These are phyloP conservation scores for Exophiala sp. DNA, from an alignment of 2,329 filamentous ascomycete species.

Conservation along the genomic window DNA sequence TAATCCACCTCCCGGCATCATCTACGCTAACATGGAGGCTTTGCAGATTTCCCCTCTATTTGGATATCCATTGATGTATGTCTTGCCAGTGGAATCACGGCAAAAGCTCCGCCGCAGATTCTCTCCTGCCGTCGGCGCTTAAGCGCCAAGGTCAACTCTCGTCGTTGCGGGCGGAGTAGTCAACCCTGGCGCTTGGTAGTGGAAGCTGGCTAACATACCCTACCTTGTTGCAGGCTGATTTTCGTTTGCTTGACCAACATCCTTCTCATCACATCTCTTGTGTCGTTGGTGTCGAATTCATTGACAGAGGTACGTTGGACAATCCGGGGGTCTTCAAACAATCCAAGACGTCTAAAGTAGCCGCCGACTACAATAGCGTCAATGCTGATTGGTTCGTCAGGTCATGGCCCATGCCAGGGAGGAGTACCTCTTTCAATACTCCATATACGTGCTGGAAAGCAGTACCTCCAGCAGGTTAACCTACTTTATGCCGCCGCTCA, in stretches of 20 bases:
- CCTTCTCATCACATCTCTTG: constrained; percentile 54
- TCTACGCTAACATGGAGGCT: constrained; percentile 8
- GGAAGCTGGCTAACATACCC: constrained; percentile 15
- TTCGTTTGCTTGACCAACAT: constrained; percentile 58
- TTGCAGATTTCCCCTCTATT: constrained; percentile 28
- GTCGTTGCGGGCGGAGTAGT: background rate
- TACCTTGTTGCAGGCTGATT: constrained; percentile 42
- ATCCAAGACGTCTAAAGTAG: constrained; percentile 11
- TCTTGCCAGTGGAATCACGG: background rate
- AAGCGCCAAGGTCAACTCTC: background rate
- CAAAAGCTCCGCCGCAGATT: constrained; percentile 2
- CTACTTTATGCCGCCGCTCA: constrained; percentile 48
- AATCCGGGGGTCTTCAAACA: constrained; percentile 7
- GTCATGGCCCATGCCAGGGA: constrained; percentile 57
- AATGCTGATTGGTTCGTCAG: constrained; percentile 34
- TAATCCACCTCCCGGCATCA: background rate
- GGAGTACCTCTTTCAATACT: constrained; percentile 54
- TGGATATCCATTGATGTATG: constrained; percentile 29
- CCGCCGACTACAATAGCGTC: constrained; percentile 2
- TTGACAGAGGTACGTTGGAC: constrained; percentile 47
- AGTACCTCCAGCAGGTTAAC: constrained; percentile 43
- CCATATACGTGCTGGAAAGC: constrained; percentile 42
- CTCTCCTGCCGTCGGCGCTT: constrained; percentile 11
- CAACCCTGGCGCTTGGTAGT: constrained; percentile 8
- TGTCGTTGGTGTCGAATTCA: constrained; percentile 54